Evolutionary conservation across 768 basidiomycete genomes (phyloP).

Genomic region (Ramaria sp.): DNA sequence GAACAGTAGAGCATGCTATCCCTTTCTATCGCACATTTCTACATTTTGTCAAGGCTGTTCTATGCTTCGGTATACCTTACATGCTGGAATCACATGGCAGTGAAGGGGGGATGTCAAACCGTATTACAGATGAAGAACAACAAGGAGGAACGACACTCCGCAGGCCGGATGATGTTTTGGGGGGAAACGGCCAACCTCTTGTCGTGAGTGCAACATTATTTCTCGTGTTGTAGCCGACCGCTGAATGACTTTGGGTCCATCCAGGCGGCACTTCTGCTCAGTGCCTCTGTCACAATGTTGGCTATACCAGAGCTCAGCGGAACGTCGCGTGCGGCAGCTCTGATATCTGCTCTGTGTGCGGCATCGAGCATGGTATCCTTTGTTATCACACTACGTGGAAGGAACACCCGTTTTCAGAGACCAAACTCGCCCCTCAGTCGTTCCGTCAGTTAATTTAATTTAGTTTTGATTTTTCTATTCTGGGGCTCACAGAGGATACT

Average conservation of each 20-base stretch:
- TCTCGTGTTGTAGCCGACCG: not conserved
- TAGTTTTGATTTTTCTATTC: not conserved
- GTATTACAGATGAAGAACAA: conserved; percentile 26
- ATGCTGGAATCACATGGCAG: conserved; percentile 39
- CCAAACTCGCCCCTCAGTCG: not conserved
- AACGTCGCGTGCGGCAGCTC: conserved; percentile 48
- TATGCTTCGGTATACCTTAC: conserved; percentile 75
- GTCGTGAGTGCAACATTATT: not conserved
- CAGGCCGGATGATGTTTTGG: conserved; percentile 30
- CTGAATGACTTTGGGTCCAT: not conserved
- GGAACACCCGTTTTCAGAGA: not conserved
- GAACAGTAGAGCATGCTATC: conserved; percentile 1
- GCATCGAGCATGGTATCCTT: conserved; percentile 59
- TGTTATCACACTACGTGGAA: conserved; percentile 50
- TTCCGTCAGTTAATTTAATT: conserved; percentile 23
- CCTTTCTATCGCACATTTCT: conserved; percentile 38
- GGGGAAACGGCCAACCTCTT: conserved; percentile 38
- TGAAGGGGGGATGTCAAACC: not conserved
- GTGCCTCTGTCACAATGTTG: conserved; percentile 74
- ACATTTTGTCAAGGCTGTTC: conserved; percentile 47
- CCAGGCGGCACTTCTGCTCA: conserved; percentile 71
- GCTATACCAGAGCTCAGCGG: conserved; percentile 65
- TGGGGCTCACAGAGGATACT: conserved; percentile 10
- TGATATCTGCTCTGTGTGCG: conserved; percentile 60
- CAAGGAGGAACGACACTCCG: conserved; percentile 43